Evolutionary conservation across 768 basidiomycete species (phyloP).

Genomic region (Naganishia vishniacii): DNA sequence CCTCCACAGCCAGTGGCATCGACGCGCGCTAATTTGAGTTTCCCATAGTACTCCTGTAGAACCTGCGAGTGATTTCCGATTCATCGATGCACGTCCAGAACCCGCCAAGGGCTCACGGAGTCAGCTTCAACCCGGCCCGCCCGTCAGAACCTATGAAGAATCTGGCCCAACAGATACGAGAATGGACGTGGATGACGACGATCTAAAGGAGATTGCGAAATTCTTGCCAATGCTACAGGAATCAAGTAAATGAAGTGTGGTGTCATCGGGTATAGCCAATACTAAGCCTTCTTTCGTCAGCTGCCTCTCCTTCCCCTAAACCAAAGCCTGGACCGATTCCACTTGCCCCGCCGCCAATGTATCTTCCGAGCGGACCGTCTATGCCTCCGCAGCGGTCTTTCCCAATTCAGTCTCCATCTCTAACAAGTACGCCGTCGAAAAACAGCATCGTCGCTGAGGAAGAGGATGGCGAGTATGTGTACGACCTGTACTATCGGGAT

Average conservation of each 20-base stretch:
- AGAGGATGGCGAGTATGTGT: constrained; percentile 38
- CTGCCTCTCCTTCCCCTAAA: not conserved
- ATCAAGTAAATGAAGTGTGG: constrained; percentile 26
- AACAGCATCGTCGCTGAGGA: constrained; percentile 4
- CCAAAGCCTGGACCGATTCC: constrained; percentile 13
- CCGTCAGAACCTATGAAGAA: not conserved
- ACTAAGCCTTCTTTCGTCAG: not conserved
- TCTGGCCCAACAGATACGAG: not conserved
- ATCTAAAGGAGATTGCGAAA: constrained; percentile 44
- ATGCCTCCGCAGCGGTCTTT: constrained; percentile 5
- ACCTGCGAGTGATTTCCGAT: constrained; percentile 24
- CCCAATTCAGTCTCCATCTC: not conserved
- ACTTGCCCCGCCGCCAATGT: constrained; percentile 10
- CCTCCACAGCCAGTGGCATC: not conserved
- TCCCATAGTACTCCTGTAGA: not conserved
- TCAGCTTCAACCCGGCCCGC: not conserved
- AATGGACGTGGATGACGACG: constrained; percentile 26
- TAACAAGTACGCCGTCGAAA: constrained; percentile 5
- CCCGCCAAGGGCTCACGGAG: not conserved
- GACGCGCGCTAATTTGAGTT: too few relatives aligned
- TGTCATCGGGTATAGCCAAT: too few relatives aligned
- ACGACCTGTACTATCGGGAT: constrained; percentile 48
- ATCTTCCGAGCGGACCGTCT: not conserved
- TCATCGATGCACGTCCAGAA: constrained; percentile 43
- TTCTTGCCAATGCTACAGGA: constrained; percentile 49